Conservation (phyloP, 768 basidiomycete genomes). For the Kwoniella mangroviensis region DNA sequence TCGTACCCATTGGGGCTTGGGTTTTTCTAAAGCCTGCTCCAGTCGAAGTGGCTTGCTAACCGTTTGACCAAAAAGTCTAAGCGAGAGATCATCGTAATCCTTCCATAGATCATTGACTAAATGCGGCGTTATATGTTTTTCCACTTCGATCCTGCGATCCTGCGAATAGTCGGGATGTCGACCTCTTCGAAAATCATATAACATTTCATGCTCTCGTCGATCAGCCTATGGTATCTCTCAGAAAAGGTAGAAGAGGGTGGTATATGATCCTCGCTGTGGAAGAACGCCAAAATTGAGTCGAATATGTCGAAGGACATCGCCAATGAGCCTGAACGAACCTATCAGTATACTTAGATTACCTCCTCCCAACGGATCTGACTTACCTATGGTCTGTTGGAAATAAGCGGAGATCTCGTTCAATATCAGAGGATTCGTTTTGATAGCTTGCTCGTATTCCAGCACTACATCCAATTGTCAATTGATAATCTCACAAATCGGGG, state of each 20-base stretch:
- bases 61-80: not conserved
- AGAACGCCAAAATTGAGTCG: too few species aligned
- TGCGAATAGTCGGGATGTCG: too few species aligned
- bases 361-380: not conserved
- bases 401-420: not conserved
- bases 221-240: too few species aligned
- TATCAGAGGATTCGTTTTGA: not conserved
- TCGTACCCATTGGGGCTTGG: not conserved
- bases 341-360: not conserved
- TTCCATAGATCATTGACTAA: not conserved
- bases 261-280: too few species aligned
- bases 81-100: not conserved
- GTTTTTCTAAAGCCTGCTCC: not conserved
- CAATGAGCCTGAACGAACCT: not conserved
- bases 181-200: too few species aligned
- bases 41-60: not conserved
- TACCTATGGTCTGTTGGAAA: not conserved
- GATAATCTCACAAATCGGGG: not conserved
- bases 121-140: not conserved
- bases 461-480: not conserved
- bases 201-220: too few species aligned
- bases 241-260: too few species aligned
- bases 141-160: not conserved
- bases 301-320: not conserved
- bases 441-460: conserved; percentile 2